Evolutionary conservation across 1,139 yeast genomes (phyloP), one percentile per base, ranked within the genome.

Genomic region (Meyerozyma smithsonii): DNA sequence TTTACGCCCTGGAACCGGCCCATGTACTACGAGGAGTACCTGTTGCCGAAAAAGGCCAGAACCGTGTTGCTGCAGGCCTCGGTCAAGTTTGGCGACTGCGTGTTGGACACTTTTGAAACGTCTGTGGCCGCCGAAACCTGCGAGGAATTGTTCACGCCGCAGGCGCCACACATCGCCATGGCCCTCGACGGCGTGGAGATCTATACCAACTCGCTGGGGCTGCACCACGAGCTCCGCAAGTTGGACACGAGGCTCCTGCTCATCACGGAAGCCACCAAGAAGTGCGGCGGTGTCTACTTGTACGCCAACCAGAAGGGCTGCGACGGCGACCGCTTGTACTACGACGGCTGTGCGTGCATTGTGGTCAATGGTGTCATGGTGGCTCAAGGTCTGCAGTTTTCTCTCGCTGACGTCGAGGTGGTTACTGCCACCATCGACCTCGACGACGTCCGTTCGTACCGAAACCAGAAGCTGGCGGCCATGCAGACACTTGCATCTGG

Each of bases 241-340:
- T 72, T 92, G 49, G 79, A 90, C 60, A 83, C 89, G 4, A 74
- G 99, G 51, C 69, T 92, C 66, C 78, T 84, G 42, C 74, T 94
- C 53, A 94, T 92, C 50, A 78, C 81, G 23, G 96, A 86, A 58
- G 98, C 98, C 2, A 89, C 97, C 4, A 77, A 87, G 42, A 89
- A 92, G 61, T 89, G 97, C 58, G 99, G 99, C 35, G 99, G 99
- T 32, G 80, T 92, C 21, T 92, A 92, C 55, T 68, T 92, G 40
- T 92, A 92, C 56, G 80, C 98, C 17, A 92, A 92, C 59, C 99
- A 94, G 63, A 82, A 84, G 46, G 99, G 99, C 5, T 92, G 99
- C 60, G 99, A 94, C 60, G 99, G 99, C 48, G 99, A 94, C 58
- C 74, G 99, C 44, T 66, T 92, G 39, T 92, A 94, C 61, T 92